Percentiles rank a stretch among this genome's conserved stretches.
Evolutionary conservation across 2,329 filamentous ascomycete species (phyloP).

Genomic region (Fusarium pininemorale): DNA sequence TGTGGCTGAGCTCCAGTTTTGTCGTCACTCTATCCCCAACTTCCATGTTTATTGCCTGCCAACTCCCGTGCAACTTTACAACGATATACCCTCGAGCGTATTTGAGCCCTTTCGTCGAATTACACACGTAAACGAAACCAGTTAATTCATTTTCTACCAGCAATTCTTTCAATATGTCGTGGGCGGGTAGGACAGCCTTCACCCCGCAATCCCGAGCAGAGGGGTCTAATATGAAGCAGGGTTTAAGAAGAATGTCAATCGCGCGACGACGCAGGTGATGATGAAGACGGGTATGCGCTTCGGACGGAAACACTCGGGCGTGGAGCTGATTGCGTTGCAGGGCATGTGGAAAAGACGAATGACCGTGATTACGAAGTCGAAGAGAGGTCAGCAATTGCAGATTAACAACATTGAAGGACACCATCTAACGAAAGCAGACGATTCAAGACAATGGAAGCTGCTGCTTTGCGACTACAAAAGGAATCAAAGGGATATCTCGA

Average conservation of each 20-base stretch:
- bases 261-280: constrained; percentile 99
- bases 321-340: constrained; percentile 51
- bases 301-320: no score
- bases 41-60: constrained; percentile 37
- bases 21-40: constrained; percentile 42
- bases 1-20: constrained; percentile 47
- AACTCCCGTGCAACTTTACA: constrained; percentile 31
- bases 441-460: constrained; percentile 97
- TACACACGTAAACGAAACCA: constrained; percentile 12
- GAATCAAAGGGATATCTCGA: constrained; percentile 98
- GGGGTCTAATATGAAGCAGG: constrained; percentile 50
- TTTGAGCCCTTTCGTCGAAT: constrained; percentile 16
- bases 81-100: constrained; percentile 26
- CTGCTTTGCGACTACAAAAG: constrained; percentile 90
- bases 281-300: constrained; percentile 87
- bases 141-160: background rate
- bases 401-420: background rate
- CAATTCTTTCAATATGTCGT: constrained; percentile 65
- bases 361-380: constrained; percentile 99
- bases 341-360: constrained; percentile 98
- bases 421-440: constrained; percentile 65
- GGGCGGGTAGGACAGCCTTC: constrained; percentile 66
- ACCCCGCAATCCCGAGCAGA: constrained; percentile 41
- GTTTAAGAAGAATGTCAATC: constrained; percentile 91
- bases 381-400: constrained; percentile 69